Evolutionary conservation across 2,329 filamentous ascomycete species (phyloP).

Genomic region (Pseudocercospora musae): DNA sequence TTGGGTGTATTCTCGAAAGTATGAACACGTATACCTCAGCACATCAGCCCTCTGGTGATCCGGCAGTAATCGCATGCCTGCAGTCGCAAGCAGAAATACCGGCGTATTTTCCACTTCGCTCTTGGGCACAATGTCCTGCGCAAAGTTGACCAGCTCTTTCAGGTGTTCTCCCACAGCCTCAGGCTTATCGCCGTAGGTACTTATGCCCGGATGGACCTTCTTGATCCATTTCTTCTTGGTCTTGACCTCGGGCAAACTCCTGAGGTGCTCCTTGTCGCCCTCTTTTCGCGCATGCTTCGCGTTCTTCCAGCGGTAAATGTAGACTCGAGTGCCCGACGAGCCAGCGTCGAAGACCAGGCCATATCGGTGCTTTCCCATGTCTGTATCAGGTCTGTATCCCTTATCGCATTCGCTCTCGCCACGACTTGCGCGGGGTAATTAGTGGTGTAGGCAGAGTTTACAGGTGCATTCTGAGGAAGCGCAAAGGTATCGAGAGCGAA

Average conservation of each 20-base stretch:
- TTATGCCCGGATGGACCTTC: conserved; percentile 90
- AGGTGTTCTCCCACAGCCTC: conserved; percentile 81
- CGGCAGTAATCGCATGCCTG: conserved; percentile 85
- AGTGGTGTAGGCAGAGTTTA: not conserved
- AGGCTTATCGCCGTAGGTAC: conserved; percentile 77
- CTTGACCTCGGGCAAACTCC: conserved; percentile 72
- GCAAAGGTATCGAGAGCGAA: not conserved
- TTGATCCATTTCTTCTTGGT: conserved; percentile 86
- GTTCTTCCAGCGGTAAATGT: conserved; percentile 92
- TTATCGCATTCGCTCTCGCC: not conserved
- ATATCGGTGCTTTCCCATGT: conserved; percentile 54
- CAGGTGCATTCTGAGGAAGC: not conserved
- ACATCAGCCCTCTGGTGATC: conserved; percentile 68
- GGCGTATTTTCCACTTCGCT: conserved; percentile 79
- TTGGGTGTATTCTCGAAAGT: conserved; percentile 69
- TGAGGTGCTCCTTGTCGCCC: conserved; percentile 58
- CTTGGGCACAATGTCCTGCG: conserved; percentile 70
- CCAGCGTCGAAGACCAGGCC: conserved; percentile 96
- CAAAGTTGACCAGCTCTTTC: conserved; percentile 74
- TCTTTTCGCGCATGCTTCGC: conserved; percentile 63
- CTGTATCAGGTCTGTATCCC: conserved; percentile 5
- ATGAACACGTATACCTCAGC: conserved; percentile 75
- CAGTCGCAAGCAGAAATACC: conserved; percentile 91
- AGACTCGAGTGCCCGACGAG: conserved; percentile 90
- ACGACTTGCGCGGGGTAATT: not conserved